These are phyloP conservation scores for Sanguinoderma infundibulare DNA, from an alignment of 1,284 basidiomycete genomes.

Conservation along the genomic window DNA sequence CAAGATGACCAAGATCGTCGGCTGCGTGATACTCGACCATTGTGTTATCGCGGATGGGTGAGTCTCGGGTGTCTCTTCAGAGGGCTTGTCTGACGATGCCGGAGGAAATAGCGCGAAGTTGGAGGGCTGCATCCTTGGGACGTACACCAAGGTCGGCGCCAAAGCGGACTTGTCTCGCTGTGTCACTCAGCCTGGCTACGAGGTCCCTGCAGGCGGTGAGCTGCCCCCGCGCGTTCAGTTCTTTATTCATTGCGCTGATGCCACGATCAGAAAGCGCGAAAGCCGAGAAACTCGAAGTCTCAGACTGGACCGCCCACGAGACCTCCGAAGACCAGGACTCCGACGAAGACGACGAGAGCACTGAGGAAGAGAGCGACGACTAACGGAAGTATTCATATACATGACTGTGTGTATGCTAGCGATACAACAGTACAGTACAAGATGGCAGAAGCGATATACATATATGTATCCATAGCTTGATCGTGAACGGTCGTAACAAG, in stretches of 20 bases:
- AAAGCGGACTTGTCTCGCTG: constrained; percentile 84
- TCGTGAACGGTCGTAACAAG: constrained; percentile 8
- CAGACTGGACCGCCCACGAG: constrained; percentile 40
- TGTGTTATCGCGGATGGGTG: constrained; percentile 88
- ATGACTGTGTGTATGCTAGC: constrained; percentile 28
- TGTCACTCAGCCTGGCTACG: constrained; percentile 89
- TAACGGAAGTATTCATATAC: constrained; percentile 20
- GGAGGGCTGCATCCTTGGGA: constrained; percentile 88
- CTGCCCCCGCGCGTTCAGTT: background rate
- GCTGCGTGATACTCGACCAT: constrained; percentile 91
- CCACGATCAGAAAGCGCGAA: constrained; percentile 30
- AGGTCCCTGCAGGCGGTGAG: constrained; percentile 76
- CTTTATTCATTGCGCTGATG: background rate
- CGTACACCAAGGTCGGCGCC: constrained; percentile 79
- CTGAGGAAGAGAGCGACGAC: constrained; percentile 12
- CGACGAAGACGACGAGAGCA: constrained; percentile 17
- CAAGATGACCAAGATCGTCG: constrained; percentile 82
- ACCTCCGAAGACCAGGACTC: constrained; percentile 28
- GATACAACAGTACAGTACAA: constrained; percentile 30
- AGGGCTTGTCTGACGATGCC: background rate
- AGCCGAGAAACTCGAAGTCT: constrained; percentile 41
- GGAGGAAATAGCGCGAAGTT: constrained; percentile 73
- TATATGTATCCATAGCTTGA: constrained; percentile 23
- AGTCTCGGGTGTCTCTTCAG: constrained; percentile 26
- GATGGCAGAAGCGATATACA: constrained; percentile 20